Evolutionary conservation across 768 basidiomycete species (phyloP).

Genomic region (Daedaleopsis sinensis): DNA sequence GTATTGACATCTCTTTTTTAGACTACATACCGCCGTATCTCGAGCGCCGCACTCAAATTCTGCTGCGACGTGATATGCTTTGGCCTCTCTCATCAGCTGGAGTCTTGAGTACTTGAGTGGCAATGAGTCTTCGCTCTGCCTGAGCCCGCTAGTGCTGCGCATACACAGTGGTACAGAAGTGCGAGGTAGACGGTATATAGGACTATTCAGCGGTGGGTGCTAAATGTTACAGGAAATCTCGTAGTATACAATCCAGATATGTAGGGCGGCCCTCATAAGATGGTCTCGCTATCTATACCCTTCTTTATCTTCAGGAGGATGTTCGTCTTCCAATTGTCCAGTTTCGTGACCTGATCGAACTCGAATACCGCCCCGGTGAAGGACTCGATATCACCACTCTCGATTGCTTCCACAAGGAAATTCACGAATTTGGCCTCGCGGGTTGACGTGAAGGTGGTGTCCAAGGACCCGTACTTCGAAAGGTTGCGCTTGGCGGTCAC

Average conservation of each 20-base stretch:
- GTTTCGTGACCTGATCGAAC: conserved; percentile 88
- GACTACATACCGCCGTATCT: too few relatives aligned
- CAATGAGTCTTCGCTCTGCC: too few relatives aligned
- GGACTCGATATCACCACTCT: conserved; percentile 66
- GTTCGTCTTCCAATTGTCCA: conserved; percentile 96
- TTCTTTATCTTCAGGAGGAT: conserved; percentile 92
- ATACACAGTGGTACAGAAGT: background rate
- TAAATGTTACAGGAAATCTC: conserved; percentile 5
- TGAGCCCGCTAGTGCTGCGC: too few relatives aligned
- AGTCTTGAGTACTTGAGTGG: too few relatives aligned
- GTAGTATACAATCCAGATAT: conserved; percentile 4
- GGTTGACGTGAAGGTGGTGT: conserved; percentile 83
- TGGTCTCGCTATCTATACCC: conserved; percentile 62
- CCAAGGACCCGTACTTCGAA: conserved; percentile 75
- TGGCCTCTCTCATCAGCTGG: too few relatives aligned
- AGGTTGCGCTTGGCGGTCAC: conserved; percentile 83
- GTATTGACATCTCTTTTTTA: too few relatives aligned
- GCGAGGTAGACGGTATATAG: background rate
- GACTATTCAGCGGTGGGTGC: background rate
- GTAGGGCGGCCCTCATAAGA: conserved; percentile 14
- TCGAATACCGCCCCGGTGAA: conserved; percentile 89
- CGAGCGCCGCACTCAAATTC: too few relatives aligned
- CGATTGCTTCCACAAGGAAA: conserved; percentile 76
- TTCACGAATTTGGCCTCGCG: conserved; percentile 90
- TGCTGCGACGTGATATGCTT: too few relatives aligned